phyloP scores from a whole-genome alignment of 2,329 filamentous ascomycete genomes.

The Sporothrix variecibatus region DNA sequence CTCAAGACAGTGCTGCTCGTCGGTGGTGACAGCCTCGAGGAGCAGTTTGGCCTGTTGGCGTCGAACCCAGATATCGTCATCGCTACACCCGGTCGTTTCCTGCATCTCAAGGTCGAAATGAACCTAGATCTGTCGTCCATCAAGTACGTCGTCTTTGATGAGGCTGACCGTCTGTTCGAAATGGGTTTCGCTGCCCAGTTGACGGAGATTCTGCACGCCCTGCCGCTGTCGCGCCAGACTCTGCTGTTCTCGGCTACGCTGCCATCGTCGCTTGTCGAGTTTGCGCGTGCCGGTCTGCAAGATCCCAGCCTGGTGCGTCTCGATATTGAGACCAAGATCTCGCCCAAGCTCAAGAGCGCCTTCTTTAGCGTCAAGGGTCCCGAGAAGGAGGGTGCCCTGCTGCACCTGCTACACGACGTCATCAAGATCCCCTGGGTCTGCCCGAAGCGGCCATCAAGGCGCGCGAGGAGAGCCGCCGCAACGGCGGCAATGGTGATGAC shows the following conservation, averaged over 20 bases:
- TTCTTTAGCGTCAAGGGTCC: constrained; percentile 92
- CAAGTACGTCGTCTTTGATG: constrained; percentile 94
- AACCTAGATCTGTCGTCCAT: constrained; percentile 85
- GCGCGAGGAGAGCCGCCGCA: constrained; percentile 36
- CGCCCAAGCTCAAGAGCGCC: constrained; percentile 89
- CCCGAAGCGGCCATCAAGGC: constrained; percentile 55
- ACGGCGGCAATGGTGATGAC: not conserved
- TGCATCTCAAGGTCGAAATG: constrained; percentile 98
- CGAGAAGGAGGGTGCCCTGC: constrained; percentile 89
- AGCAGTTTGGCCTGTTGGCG: constrained; percentile 91
- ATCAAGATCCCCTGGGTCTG: constrained; percentile 78
- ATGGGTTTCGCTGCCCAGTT: constrained; percentile 97
- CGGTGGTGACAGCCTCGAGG: constrained; percentile 92
- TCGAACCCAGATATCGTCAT: constrained; percentile 97
- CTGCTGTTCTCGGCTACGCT: constrained; percentile 93
- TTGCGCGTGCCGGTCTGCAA: constrained; percentile 88
- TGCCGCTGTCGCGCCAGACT: constrained; percentile 84
- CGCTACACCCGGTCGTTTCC: constrained; percentile 91
- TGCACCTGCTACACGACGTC: constrained; percentile 86
- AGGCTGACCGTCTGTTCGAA: constrained; percentile 94
- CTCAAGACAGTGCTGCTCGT: constrained; percentile 87
- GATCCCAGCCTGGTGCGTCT: constrained; percentile 88
- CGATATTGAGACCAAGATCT: constrained; percentile 93
- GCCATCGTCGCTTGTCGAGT: constrained; percentile 92
- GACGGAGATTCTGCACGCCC: constrained; percentile 85